phyloP scores from a whole-genome alignment of 176 grass and related monocot genomes.

The Poa annua region DNA sequence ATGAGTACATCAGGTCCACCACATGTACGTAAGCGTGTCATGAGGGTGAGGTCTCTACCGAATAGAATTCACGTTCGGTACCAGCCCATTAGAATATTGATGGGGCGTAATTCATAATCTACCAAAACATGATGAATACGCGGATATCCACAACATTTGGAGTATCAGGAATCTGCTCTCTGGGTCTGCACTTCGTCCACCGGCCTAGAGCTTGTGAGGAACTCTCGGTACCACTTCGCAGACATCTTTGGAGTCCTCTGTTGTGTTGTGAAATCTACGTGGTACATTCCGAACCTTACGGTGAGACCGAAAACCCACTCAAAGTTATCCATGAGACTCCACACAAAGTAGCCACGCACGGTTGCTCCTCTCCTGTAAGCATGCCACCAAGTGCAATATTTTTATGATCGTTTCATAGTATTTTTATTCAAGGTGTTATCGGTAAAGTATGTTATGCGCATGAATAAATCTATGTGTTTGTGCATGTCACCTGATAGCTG shows the following conservation, averaged over 20 bases:
- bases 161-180: background rate
- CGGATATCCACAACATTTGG: background rate
- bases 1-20: no score
- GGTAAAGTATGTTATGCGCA: background rate
- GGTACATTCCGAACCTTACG: conserved; percentile 50
- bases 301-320: conserved; percentile 59
- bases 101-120: background rate
- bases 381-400: background rate
- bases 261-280: conserved; percentile 54
- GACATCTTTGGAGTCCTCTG: conserved; percentile 59
- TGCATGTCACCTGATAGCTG: conserved; percentile 52
- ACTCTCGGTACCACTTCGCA: conserved; percentile 49
- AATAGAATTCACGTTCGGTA: background rate
- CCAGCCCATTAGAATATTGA: background rate
- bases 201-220: conserved; percentile 33
- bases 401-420: background rate
- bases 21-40: no score
- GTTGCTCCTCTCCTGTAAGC: conserved; percentile 54
- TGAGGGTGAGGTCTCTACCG: background rate
- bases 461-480: background rate
- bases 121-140: background rate
- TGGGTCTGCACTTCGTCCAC: background rate
- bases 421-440: background rate
- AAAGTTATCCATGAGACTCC: conserved; percentile 66
- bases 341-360: conserved; percentile 65